These are phyloP conservation scores for Suillus variegatus DNA, from an alignment of 768 basidiomycete genomes.

Conservation along the genomic window DNA sequence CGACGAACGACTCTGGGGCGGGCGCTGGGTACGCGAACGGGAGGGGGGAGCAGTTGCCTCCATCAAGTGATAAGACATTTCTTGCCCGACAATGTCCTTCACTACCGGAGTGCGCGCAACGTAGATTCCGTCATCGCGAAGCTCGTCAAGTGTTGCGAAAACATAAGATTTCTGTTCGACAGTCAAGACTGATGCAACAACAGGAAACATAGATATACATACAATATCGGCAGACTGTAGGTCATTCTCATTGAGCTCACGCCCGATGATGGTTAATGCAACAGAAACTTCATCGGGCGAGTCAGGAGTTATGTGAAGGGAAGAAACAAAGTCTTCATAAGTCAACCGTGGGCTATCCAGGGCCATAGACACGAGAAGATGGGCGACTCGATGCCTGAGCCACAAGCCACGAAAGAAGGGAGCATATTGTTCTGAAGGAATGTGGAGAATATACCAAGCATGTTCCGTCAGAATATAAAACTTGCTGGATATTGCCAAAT, in stretches of 20 bases:
- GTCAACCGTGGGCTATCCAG: conserved; percentile 36
- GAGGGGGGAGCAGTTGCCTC: conserved; percentile 17
- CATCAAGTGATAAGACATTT: conserved; percentile 24
- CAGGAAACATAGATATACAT: conserved; percentile 22
- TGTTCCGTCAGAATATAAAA: conserved; percentile 61
- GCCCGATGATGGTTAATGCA: conserved; percentile 42
- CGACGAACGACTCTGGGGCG: conserved; percentile 14
- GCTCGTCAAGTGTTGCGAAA: conserved; percentile 36
- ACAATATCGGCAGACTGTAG: conserved; percentile 49
- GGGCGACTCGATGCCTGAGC: conserved; percentile 49
- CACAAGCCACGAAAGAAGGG: conserved; percentile 50
- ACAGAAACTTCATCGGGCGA: conserved; percentile 33
- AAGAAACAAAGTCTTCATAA: conserved; percentile 40
- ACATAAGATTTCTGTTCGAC: conserved; percentile 46
- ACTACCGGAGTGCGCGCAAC: conserved; percentile 44
- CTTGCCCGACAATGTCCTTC: conserved; percentile 31
- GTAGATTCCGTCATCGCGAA: conserved; percentile 36
- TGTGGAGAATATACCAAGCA: conserved; percentile 72
- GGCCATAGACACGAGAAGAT: conserved; percentile 45
- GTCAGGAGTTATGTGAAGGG: conserved; percentile 32
- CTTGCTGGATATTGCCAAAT: conserved; percentile 42
- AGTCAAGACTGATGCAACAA: not conserved
- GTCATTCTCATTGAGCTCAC: conserved; percentile 43
- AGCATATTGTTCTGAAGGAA: conserved; percentile 47
- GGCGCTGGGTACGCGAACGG: conserved; percentile 15